These are phyloP conservation scores for Neospermospora avenae DNA, from an alignment of 2,329 filamentous ascomycete species.

Conservation along the genomic window DNA sequence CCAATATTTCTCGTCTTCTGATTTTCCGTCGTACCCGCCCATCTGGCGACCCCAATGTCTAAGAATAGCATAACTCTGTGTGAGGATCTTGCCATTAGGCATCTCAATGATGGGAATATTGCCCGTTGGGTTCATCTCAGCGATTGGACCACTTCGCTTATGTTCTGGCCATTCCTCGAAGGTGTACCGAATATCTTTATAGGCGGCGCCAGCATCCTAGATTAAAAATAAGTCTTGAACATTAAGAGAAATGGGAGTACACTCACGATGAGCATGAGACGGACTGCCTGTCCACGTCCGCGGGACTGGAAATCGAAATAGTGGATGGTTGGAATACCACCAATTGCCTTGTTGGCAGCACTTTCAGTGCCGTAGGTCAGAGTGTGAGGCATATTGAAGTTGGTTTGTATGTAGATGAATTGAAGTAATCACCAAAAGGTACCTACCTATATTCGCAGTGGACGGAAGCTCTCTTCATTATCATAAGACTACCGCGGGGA, in stretches of 20 bases:
- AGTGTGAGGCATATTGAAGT: conserved; percentile 11
- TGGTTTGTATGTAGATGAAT: not conserved
- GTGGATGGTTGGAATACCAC: conserved; percentile 35
- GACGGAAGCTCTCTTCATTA: not conserved
- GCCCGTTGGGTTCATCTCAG: conserved; percentile 28
- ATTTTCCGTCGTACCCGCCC: conserved; percentile 32
- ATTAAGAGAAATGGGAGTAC: not conserved
- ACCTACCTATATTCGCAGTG: not conserved
- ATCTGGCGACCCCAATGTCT: conserved; percentile 32
- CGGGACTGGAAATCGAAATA: conserved; percentile 36
- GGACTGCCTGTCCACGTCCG: conserved; percentile 34
- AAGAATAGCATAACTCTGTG: conserved; percentile 35
- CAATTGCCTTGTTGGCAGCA: conserved; percentile 33
- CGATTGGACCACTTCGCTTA: conserved; percentile 26
- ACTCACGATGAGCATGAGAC: conserved; percentile 26
- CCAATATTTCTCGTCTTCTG: conserved; percentile 35
- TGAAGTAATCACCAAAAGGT: not conserved
- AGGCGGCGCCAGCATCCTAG: conserved; percentile 33
- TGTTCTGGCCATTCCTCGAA: conserved; percentile 33
- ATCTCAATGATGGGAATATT: conserved; percentile 32
- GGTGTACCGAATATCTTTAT: conserved; percentile 33
- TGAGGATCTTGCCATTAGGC: conserved; percentile 33
- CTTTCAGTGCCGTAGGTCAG: conserved; percentile 23
- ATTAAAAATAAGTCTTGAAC: not conserved
- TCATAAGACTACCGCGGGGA: not conserved